Evolutionary conservation across 345 rosid species (phyloP).

Genomic region (Turritis glabra): DNA sequence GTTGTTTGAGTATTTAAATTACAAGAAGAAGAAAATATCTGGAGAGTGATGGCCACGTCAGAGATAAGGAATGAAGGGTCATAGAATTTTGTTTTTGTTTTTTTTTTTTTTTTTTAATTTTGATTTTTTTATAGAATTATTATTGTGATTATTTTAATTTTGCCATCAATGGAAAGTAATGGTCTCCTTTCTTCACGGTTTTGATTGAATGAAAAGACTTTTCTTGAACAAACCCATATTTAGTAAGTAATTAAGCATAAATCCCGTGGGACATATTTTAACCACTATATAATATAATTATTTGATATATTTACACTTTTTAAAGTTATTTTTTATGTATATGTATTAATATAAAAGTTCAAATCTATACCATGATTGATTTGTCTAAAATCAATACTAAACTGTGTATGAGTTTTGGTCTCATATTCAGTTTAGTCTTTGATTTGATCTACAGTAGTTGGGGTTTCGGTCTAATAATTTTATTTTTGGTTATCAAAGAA

Average conservation of each 20-base stretch:
- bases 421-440: not conserved
- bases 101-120: not conserved
- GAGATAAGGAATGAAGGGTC: conserved; percentile 52
- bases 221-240: not conserved
- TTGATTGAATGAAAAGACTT: not conserved
- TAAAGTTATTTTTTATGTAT: too few relatives aligned
- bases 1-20: conserved; percentile 27
- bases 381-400: too few relatives aligned
- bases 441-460: too few relatives aligned
- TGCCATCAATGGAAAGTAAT: conserved; percentile 26
- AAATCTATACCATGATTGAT: too few relatives aligned
- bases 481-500: too few relatives aligned
- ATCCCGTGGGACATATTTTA: not conserved
- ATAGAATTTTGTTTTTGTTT: conserved; percentile 5
- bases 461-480: too few relatives aligned
- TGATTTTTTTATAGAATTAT: too few relatives aligned
- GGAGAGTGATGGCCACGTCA: conserved; percentile 38
- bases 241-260: not conserved
- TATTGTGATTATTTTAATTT: not conserved
- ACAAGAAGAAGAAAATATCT: not conserved
- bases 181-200: conserved; percentile 9
- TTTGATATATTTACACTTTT: not conserved
- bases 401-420: too few relatives aligned
- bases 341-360: too few relatives aligned
- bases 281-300: not conserved